phyloP scores from a whole-genome alignment of 768 basidiomycete genomes.

The Dictyophora rubrovolvata region DNA sequence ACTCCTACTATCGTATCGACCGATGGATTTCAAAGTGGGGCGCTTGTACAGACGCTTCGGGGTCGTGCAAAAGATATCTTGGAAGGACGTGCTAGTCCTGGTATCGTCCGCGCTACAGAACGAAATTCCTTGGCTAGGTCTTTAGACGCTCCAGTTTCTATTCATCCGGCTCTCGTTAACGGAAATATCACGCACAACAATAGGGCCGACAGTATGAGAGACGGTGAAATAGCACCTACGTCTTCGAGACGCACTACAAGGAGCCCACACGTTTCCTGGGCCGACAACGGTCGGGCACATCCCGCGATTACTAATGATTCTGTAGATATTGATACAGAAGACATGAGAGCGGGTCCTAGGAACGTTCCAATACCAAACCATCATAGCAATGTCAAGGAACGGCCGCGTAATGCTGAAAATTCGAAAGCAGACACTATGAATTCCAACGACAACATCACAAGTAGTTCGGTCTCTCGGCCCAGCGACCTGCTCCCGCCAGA shows the following conservation, averaged over 20 bases:
- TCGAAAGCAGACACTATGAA: no score
- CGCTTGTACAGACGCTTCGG: not conserved
- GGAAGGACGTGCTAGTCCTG: not conserved
- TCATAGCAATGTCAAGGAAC: no score
- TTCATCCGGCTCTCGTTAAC: not conserved
- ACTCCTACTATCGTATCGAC: not conserved
- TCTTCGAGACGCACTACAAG: no score
- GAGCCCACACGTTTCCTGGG: no score
- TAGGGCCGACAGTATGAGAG: not conserved
- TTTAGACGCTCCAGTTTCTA: not conserved
- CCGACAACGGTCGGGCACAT: no score
- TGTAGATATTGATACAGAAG: no score
- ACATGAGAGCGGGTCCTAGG: no score
- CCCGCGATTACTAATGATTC: no score
- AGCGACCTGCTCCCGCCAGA: not conserved
- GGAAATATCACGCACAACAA: not conserved
- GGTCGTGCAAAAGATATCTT: not conserved
- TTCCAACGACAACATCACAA: no score
- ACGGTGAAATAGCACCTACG: not conserved
- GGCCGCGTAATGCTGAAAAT: no score
- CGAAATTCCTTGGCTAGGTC: not conserved
- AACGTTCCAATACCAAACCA: no score
- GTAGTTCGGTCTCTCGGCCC: not conserved
- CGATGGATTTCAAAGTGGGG: not conserved
- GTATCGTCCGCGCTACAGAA: not conserved